A percentile compares a stretch with the other conserved stretches of the same genome.
phyloP scores from a whole-genome alignment of 2,329 filamentous ascomycete genomes.

The Colletotrichum navitas region DNA sequence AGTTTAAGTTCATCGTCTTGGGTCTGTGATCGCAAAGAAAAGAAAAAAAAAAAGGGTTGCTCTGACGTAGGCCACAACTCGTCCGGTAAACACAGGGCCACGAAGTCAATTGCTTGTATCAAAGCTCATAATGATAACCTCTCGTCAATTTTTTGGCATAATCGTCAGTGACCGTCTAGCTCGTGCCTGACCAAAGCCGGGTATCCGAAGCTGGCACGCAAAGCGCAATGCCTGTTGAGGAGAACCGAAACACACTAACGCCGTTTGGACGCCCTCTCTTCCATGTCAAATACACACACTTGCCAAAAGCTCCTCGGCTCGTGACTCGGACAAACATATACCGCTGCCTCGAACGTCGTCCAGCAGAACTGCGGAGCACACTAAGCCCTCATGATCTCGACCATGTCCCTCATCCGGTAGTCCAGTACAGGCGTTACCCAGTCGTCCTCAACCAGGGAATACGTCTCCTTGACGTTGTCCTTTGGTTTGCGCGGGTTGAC shows the following conservation, averaged over 20 bases:
- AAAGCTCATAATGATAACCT: not conserved
- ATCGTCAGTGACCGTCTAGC: conserved; percentile 34
- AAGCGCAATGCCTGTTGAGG: conserved; percentile 3
- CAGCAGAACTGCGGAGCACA: conserved; percentile 19
- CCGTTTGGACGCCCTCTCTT: conserved; percentile 8
- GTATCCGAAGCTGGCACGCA: conserved; percentile 39
- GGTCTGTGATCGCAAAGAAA: not conserved
- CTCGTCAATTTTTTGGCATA: conserved; percentile 16
- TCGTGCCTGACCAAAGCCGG: conserved; percentile 38
- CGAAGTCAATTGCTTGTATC: conserved; percentile 5
- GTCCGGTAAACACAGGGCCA: not conserved
- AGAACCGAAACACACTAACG: conserved; percentile 18
- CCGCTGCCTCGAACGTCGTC: not conserved
- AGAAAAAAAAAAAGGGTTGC: not conserved
- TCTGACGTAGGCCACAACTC: not conserved
- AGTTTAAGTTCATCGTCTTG: not conserved
- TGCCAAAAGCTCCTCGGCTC: conserved; percentile 4
- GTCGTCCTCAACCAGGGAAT: conserved; percentile 72
- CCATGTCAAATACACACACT: conserved; percentile 24
- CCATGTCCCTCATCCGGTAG: conserved; percentile 73
- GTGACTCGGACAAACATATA: conserved; percentile 7
- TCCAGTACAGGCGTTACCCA: conserved; percentile 73
- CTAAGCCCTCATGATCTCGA: conserved; percentile 61
- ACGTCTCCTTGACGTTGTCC: conserved; percentile 68
- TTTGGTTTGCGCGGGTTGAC: conserved; percentile 75